Conservation (phyloP, 225 moss, liverwort and hornwort genomes). For the Marchantia polymorpha region DNA sequence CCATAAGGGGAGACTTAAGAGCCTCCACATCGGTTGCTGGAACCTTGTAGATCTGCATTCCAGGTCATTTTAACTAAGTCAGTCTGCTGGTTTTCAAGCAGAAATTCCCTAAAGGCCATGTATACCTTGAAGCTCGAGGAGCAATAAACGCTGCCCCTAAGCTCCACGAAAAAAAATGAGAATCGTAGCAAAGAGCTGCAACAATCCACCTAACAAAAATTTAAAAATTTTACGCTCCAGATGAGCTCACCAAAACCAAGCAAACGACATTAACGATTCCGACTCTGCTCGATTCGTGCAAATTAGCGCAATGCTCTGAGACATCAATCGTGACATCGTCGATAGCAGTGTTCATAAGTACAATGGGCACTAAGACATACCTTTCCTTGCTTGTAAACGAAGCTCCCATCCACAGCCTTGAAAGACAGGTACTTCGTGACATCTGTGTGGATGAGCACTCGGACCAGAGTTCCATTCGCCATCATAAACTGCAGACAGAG, state of each 20-base stretch:
- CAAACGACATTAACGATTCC: neutral
- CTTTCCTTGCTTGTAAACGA: slow-evolving; percentile 97
- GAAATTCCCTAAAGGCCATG: neutral
- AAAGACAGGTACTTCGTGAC: slow-evolving; percentile 89
- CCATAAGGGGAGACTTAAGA: slow-evolving; percentile 88
- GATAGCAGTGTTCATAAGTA: neutral
- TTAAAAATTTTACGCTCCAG: neutral
- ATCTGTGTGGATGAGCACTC: slow-evolving; percentile 93
- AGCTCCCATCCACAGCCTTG: slow-evolving; percentile 97
- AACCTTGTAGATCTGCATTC: slow-evolving; percentile 74
- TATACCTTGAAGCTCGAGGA: neutral
- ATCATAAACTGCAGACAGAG: slow-evolving; percentile 74
- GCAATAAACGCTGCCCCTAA: neutral
- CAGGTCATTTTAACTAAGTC: neutral
- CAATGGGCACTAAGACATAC: slow-evolving; percentile 25
- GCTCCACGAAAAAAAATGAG: neutral
- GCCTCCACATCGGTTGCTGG: slow-evolving; percentile 93
- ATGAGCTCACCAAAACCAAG: neutral
- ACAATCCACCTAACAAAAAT: neutral
- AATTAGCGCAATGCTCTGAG: neutral
- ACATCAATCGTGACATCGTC: neutral
- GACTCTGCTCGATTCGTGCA: neutral
- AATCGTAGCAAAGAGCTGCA: neutral
- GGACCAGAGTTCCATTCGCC: slow-evolving; percentile 92
- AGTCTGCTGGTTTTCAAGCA: neutral